Evolutionary conservation across 768 basidiomycete genomes (phyloP), one percentile per base, ranked within the genome.

Genomic region (Mycena kentingensis): DNA sequence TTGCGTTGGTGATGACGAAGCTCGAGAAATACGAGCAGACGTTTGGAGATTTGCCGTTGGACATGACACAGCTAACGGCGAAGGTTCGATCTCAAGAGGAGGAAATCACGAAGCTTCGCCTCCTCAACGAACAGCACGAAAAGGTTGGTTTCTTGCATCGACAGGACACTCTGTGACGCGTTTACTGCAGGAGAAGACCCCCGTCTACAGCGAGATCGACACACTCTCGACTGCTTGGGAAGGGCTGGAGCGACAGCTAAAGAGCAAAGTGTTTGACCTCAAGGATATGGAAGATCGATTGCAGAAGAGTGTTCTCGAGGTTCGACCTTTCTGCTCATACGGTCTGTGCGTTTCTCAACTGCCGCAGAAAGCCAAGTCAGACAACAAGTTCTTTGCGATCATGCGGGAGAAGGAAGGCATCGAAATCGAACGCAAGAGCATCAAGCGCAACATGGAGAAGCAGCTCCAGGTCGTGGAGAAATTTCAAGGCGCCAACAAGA

Each of bases 351-450:
- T 12, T 6, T 11, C 13, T 25, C n/a, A 5, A 11, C 8, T 37
- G 21, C 52, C 16, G 7, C 70, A 98, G 93, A 92, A 91, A 87
- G 90, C 93, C 8, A 98, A 96, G 72, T 85, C 90, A 15, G 95
- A 98, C 54, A 96, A 94, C 74, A 98, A 95, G 68, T 98, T 84
- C 65, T 98, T 85, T 64, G 81, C 90, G 16, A 86, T 87, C 2
- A 90, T 96, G 86, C 85, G 93, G 26, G 85, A 88, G 51, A 93
- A 89, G 70, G 93, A 97, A 53, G 85, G 90, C 16, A 70, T 86
- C 3, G 90, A 93, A 27, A 74, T 74, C 2, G 90, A 93, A 65
- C 79, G 85, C 39, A 91, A 91, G 68, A 81, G 74, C 27, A 69
- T 85, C 28, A 64, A 73, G 16, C 78, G 85, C 43, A 72, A 71